These are phyloP conservation scores for Helenozyma baotianmanensis DNA, from an alignment of 805 yeast species.

Conservation along the genomic window DNA sequence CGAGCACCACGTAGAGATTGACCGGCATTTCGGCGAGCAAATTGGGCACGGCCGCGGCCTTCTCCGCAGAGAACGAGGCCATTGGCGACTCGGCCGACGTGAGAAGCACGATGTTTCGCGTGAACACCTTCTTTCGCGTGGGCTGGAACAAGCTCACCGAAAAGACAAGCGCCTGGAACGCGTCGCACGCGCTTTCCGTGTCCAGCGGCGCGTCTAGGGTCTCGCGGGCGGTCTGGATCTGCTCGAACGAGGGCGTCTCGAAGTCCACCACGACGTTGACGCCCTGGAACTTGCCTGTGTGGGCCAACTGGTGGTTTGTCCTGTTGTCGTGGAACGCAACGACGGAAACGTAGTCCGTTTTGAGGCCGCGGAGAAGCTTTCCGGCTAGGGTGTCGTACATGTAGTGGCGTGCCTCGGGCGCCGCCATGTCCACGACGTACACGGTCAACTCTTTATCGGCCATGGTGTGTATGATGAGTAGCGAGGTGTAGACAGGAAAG, in stretches of 20 bases:
- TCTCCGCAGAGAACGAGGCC: conserved; percentile 3
- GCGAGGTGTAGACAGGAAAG: neutral
- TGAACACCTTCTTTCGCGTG: conserved; percentile 28
- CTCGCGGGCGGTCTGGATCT: conserved; percentile 7
- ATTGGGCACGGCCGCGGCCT: conserved; percentile 5
- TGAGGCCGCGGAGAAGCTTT: conserved; percentile 37
- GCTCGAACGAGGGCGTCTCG: conserved; percentile 16
- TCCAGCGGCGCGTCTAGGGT: neutral
- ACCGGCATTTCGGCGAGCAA: conserved; percentile 7
- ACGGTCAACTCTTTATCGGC: conserved; percentile 39
- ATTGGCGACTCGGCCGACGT: conserved; percentile 17
- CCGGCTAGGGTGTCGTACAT: conserved; percentile 40
- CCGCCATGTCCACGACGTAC: conserved; percentile 48
- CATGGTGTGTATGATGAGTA: conserved; percentile 13
- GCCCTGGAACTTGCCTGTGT: conserved; percentile 12
- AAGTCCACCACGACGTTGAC: conserved; percentile 15
- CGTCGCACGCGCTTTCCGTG: conserved; percentile 9
- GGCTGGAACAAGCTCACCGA: conserved; percentile 31
- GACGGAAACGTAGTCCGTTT: conserved; percentile 38
- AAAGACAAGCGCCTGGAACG: conserved; percentile 28
- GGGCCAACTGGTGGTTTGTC: conserved; percentile 12
- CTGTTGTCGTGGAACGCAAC: conserved; percentile 22
- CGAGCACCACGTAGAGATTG: conserved; percentile 8
- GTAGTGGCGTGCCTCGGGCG: conserved; percentile 32
- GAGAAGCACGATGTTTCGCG: conserved; percentile 33